A percentile compares a stretch with the other conserved stretches of the same genome.
phyloP scores from a whole-genome alignment of 768 basidiomycete genomes.

The Mycena belliarum region DNA sequence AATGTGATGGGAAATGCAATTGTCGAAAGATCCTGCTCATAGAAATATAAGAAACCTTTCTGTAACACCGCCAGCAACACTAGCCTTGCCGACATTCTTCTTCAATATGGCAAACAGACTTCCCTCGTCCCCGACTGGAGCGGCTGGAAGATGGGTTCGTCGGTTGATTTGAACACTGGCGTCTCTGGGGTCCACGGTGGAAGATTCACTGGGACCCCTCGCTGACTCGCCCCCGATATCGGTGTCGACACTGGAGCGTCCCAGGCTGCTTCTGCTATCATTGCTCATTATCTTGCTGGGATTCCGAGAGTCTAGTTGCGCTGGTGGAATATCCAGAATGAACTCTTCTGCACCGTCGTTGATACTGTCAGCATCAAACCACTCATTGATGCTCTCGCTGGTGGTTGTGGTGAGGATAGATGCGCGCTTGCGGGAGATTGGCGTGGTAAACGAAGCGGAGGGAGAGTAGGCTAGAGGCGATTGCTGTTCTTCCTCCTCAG shows the following conservation, averaged over 20 bases:
- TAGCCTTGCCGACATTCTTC: slow-evolving; percentile 87
- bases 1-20: slow-evolving; percentile 87
- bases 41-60: not conserved
- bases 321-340: slow-evolving; percentile 49
- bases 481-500: slow-evolving; percentile 48
- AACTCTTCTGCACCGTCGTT: slow-evolving; percentile 70
- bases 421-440: slow-evolving; percentile 39
- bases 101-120: slow-evolving; percentile 81
- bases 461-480: slow-evolving; percentile 16
- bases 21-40: slow-evolving; percentile 70
- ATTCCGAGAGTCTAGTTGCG: slow-evolving; percentile 40
- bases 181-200: not conserved
- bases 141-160: slow-evolving; percentile 61
- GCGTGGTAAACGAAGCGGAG: slow-evolving; percentile 24
- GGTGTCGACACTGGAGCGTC: slow-evolving; percentile 54
- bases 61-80: slow-evolving; percentile 8
- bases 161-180: slow-evolving; percentile 36
- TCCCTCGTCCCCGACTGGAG: slow-evolving; percentile 70
- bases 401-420: slow-evolving; percentile 47
- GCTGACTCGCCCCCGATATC: slow-evolving; percentile 45
- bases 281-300: slow-evolving; percentile 41
- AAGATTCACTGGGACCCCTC: slow-evolving; percentile 10
- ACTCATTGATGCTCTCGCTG: slow-evolving; percentile 59
- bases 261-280: slow-evolving; percentile 41
- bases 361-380: slow-evolving; percentile 71